Evolutionary conservation across 257 asterid genomes (phyloP).

Genomic region (Buddleja alternifolia): DNA sequence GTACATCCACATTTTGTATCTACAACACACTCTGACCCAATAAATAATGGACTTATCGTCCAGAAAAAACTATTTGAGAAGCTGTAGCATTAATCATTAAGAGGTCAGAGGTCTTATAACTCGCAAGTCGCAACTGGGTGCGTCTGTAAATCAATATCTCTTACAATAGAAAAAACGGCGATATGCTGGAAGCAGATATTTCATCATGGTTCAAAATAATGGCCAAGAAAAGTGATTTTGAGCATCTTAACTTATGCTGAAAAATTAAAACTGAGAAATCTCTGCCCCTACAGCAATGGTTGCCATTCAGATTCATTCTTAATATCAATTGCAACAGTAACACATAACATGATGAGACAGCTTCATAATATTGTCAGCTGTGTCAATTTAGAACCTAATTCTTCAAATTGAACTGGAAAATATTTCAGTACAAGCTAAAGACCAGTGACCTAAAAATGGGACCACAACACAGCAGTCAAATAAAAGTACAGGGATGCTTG

Average conservation of each 20-base stretch:
- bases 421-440: neutral
- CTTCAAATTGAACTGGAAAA: slow-evolving; percentile 26
- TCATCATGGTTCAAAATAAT: slow-evolving; percentile 13
- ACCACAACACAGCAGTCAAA: slow-evolving; percentile 20
- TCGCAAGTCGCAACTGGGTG: neutral
- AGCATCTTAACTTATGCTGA: slow-evolving; percentile 7
- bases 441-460: slow-evolving; percentile 20
- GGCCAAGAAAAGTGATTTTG: slow-evolving; percentile 15
- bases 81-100: neutral
- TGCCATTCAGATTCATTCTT: slow-evolving; percentile 4
- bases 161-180: slow-evolving; percentile 9
- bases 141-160: slow-evolving; percentile 4
- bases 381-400: slow-evolving; percentile 17
- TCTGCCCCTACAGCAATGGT: slow-evolving; percentile 11
- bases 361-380: neutral
- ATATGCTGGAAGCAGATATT: slow-evolving; percentile 20
- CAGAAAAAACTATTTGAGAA: neutral
- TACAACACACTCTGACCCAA: neutral
- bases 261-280: neutral
- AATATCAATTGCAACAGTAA: slow-evolving; percentile 3
- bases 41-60: slow-evolving; percentile 8
- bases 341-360: slow-evolving; percentile 15
- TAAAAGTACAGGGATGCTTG: slow-evolving; percentile 31
- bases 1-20: neutral
- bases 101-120: slow-evolving; percentile 12